Evolutionary conservation across 768 basidiomycete genomes (phyloP).

Genomic region (Sporobolomyces phaffii): DNA sequence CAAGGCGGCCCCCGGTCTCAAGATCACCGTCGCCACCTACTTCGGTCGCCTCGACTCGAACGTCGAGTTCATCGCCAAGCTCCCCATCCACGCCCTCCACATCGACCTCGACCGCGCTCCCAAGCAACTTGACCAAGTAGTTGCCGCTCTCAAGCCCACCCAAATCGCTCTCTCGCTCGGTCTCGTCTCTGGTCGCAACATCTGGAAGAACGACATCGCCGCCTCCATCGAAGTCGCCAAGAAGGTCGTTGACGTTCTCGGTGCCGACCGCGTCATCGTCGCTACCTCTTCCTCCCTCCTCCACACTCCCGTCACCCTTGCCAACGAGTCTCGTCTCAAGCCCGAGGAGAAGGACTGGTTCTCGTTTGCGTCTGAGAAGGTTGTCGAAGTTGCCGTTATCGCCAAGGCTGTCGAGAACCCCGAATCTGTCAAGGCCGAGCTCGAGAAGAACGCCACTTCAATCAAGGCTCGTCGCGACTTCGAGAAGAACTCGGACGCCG

Average conservation of each 20-base stretch:
- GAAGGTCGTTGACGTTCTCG: constrained; percentile 75
- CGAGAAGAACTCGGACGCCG: constrained; percentile 85
- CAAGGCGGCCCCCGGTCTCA: constrained; percentile 63
- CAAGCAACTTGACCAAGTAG: constrained; percentile 71
- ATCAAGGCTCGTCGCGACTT: constrained; percentile 92
- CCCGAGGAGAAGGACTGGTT: constrained; percentile 92
- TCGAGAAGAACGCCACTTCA: constrained; percentile 82
- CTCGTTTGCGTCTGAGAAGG: constrained; percentile 96
- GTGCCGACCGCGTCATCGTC: constrained; percentile 79
- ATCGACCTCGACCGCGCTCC: constrained; percentile 94
- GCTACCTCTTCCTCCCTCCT: constrained; percentile 96
- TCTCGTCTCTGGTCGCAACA: constrained; percentile 94
- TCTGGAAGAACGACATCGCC: constrained; percentile 95
- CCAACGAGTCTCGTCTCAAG: constrained; percentile 83
- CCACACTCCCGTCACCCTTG: constrained; percentile 94
- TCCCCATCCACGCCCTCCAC: constrained; percentile 88
- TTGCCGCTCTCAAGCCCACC: constrained; percentile 77
- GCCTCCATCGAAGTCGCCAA: constrained; percentile 74
- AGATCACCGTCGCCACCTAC: constrained; percentile 91
- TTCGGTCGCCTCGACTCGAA: constrained; percentile 94
- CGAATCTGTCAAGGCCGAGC: constrained; percentile 57
- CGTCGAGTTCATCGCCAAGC: constrained; percentile 77
- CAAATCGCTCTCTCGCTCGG: constrained; percentile 80
- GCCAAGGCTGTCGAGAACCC: constrained; percentile 76
- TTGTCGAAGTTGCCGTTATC: constrained; percentile 76